phyloP scores from a whole-genome alignment of 129 eudicot genomes.

The Kitagawia praeruptora region DNA sequence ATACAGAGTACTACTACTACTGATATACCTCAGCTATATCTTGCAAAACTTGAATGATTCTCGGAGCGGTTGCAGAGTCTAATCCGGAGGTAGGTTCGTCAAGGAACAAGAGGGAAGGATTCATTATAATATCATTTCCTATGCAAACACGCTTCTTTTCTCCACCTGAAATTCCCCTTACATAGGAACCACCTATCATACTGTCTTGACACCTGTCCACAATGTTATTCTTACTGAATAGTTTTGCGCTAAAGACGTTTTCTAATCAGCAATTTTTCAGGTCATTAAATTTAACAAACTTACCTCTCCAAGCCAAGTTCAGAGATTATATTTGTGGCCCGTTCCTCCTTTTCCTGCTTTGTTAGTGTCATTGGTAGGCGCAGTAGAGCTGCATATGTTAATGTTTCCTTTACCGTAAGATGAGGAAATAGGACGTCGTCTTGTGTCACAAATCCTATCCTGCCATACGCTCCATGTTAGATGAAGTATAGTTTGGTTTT shows the following conservation, averaged over 20 bases:
- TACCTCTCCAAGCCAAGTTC: conserved; percentile 90
- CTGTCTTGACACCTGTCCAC: conserved; percentile 80
- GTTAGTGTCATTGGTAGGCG: conserved; percentile 57
- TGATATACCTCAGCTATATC: conserved; percentile 87
- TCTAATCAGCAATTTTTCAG: background rate
- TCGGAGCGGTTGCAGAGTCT: conserved; percentile 89
- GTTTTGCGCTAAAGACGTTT: background rate
- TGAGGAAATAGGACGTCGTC: conserved; percentile 92
- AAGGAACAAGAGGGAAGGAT: conserved; percentile 85
- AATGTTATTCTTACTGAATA: background rate
- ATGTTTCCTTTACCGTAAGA: conserved; percentile 79
- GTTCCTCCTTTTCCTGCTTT: conserved; percentile 61
- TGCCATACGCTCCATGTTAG: conserved; percentile 25
- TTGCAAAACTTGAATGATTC: conserved; percentile 61
- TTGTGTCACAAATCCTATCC: conserved; percentile 97
- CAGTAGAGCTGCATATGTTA: conserved; percentile 74
- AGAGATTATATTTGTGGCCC: conserved; percentile 59
- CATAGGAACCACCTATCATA: conserved; percentile 86
- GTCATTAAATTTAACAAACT: background rate
- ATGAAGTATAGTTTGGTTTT: background rate
- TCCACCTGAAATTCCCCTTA: conserved; percentile 93
- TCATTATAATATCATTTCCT: conserved; percentile 77
- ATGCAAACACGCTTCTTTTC: conserved; percentile 94
- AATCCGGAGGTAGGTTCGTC: conserved; percentile 99
- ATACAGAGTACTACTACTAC: too few species aligned